Evolutionary conservation across 495 filamentous ascomycete species (phyloP).

Genomic region (Cryomyces minteri): DNA sequence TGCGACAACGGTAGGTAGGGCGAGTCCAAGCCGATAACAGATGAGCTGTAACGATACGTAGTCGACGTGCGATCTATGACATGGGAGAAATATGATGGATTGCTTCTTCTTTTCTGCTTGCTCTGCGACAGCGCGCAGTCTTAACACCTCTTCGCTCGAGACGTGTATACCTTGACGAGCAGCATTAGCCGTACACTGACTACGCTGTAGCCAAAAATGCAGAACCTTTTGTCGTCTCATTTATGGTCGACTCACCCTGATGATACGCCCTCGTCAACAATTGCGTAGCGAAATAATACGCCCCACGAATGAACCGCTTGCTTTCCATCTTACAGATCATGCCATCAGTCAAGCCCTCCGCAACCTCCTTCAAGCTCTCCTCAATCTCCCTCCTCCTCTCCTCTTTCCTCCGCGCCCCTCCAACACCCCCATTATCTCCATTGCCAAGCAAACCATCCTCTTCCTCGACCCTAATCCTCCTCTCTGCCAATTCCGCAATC

Average conservation of each 20-base stretch:
- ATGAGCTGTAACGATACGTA: conserved; percentile 89
- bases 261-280: conserved; percentile 85
- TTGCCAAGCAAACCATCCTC: conserved; percentile 45
- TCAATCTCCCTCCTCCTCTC: conserved; percentile 8
- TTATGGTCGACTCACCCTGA: conserved; percentile 37
- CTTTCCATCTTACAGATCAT: conserved; percentile 99
- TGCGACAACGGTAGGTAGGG: conserved; percentile 80
- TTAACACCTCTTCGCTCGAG: conserved; percentile 78
- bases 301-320: conserved; percentile 75
- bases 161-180: conserved; percentile 54
- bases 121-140: conserved; percentile 62
- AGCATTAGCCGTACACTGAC: too few relatives aligned
- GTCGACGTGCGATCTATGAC: conserved; percentile 86
- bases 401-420: conserved; percentile 7
- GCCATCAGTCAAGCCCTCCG: conserved; percentile 65
- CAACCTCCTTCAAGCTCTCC: conserved; percentile 44
- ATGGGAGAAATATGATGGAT: conserved; percentile 89
- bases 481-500: conserved; percentile 58
- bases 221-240: background rate
- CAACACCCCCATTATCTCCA: conserved; percentile 13
- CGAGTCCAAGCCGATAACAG: conserved; percentile 81
- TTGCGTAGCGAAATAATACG: conserved; percentile 80
- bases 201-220: too few relatives aligned
- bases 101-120: conserved; percentile 73
- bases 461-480: conserved; percentile 54